phyloP scores from a whole-genome alignment of 768 basidiomycete species.

The Xanthoconium purpureum region DNA sequence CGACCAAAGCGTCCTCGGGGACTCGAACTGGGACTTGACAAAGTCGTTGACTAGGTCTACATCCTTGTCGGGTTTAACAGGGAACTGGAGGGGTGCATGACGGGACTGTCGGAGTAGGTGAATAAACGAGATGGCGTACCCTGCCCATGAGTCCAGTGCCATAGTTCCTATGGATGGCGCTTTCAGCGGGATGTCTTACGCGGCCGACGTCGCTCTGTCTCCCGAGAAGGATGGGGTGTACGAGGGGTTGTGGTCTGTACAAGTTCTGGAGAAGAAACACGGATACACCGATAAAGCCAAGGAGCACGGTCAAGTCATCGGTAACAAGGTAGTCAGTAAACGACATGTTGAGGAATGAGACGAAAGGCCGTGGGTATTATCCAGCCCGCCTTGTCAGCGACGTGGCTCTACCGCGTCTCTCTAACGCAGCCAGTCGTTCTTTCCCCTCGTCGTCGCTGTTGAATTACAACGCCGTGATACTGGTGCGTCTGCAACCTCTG shows the following conservation, averaged over 20 bases:
- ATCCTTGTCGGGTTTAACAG: slow-evolving; percentile 68
- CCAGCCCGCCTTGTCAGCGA: no score
- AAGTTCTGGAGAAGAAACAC: slow-evolving; percentile 75
- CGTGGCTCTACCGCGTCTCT: no score
- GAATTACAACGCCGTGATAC: no score
- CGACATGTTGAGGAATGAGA: slow-evolving; percentile 26
- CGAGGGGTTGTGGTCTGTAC: slow-evolving; percentile 79
- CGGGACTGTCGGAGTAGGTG: neutral
- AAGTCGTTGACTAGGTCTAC: slow-evolving; percentile 64
- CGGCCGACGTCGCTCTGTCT: slow-evolving; percentile 86
- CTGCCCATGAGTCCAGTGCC: slow-evolving; percentile 79
- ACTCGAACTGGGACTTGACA: slow-evolving; percentile 62
- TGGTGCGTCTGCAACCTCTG: no score
- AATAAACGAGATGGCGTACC: slow-evolving; percentile 42
- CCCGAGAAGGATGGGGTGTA: slow-evolving; percentile 91
- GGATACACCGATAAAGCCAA: slow-evolving; percentile 71
- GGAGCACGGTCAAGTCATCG: slow-evolving; percentile 75
- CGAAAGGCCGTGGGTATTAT: no score
- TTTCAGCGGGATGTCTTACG: slow-evolving; percentile 77
- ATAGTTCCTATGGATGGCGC: slow-evolving; percentile 89
- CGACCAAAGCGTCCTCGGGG: slow-evolving; percentile 74
- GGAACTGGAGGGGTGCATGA: slow-evolving; percentile 50
- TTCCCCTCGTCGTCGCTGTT: slow-evolving; percentile 3
- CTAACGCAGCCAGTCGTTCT: no score
- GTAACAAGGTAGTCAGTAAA: slow-evolving; percentile 63